Conservation (phyloP, 345 rosid species). For the Camelina sativa region DNA sequence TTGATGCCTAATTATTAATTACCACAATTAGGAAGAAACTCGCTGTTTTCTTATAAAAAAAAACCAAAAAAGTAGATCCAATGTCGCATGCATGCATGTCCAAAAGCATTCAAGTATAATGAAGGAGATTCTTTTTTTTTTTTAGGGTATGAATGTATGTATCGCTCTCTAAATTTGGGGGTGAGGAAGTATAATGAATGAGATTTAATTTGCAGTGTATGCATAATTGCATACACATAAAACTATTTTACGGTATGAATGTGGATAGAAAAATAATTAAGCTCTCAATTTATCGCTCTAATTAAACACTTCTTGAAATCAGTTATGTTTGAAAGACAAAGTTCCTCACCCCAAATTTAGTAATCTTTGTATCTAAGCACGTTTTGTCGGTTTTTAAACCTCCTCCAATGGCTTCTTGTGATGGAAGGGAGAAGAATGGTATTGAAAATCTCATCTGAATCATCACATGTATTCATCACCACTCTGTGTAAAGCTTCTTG, state of each 20-base stretch:
- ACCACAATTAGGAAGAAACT: background rate
- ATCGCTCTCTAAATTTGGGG: too few species aligned
- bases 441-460: slow-evolving; percentile 52
- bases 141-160: too few species aligned
- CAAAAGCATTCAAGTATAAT: slow-evolving; percentile 4
- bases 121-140: background rate
- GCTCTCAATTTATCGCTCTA: slow-evolving; percentile 10
- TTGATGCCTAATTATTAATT: slow-evolving; percentile 12
- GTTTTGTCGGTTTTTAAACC: slow-evolving; percentile 34
- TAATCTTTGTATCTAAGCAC: slow-evolving; percentile 51
- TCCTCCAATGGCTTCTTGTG: slow-evolving; percentile 53
- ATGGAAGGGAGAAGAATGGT: slow-evolving; percentile 53
- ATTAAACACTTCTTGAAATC: slow-evolving; percentile 48
- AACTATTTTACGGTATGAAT: background rate
- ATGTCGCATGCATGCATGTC: slow-evolving; percentile 34
- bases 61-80: slow-evolving; percentile 16
- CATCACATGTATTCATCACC: slow-evolving; percentile 1
- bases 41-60: background rate
- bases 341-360: slow-evolving; percentile 41
- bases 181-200: too few species aligned
- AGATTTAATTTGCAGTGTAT: background rate
- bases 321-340: slow-evolving; percentile 35
- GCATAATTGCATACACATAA: background rate
- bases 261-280: background rate
- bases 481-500: background rate